Base-by-base conservation (phyloP, 1,284 basidiomycete genomes). In the Trametes polyzona region DNA sequence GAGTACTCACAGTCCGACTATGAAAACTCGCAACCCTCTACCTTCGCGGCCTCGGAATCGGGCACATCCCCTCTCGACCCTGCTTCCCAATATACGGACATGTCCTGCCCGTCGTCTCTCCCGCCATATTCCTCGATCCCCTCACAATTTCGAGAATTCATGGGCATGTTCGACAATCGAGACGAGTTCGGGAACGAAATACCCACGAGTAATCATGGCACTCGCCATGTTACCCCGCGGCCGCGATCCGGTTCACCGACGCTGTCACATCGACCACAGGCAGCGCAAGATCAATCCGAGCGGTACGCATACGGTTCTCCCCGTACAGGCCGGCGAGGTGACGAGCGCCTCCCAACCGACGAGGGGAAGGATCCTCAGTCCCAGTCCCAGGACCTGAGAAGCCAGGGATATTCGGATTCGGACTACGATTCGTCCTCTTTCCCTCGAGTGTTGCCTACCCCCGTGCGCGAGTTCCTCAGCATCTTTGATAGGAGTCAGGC, bases 161-260 rank as follows among this genome's bases (percentile, higher is more conserved):
- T 49, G 12, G 47, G 57, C 30, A 60, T 62, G 56, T 66, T 66
- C 42, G 40, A 58, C 21, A 46, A 52, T 8, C 47, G 55, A 7
- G 56, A 58, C 48, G 58, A 56, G 32, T 37, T 37, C 29, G 60
- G 55, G 30, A 62, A 60, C 42, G 52, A 57, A 5, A 32, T 57
- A 1, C 39, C 54, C 2, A 12, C 5, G 3, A 11, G 11, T 2
- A 24, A 2, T n/a, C 16, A 14, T 2, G 27, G 6, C 12, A 2
- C 3, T 8, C 4, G 44, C 21, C 19, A 43, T 9, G 19, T 24
- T 0, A 12, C 17, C 11, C 36, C 24, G n/a, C 44, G n/a, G 17
- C 24, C 51, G 23, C 47, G 40, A 4, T 49, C 46, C 8, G 26
- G 21, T 12, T 52, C 50, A 14, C 37, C 41, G 9, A 36, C 36